Evolutionary conservation across 2,329 filamentous ascomycete genomes (phyloP).

Genomic region (Myriosclerotinia scirpicola): DNA sequence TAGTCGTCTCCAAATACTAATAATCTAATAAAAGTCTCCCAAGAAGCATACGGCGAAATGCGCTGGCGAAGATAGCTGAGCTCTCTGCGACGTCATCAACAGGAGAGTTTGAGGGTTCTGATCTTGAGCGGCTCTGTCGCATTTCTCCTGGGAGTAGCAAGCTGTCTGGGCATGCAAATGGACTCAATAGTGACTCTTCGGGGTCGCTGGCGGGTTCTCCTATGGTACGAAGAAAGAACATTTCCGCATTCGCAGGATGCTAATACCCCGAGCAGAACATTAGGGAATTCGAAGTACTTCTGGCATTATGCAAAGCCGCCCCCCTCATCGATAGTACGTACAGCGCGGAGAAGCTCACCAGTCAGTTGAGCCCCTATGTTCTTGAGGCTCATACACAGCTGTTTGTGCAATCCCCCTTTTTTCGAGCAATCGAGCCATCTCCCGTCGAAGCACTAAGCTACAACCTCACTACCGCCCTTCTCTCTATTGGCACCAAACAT

Average conservation of each 20-base stretch:
- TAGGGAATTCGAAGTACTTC: slow-evolving; percentile 85
- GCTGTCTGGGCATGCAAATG: slow-evolving; percentile 50
- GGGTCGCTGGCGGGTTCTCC: slow-evolving; percentile 54
- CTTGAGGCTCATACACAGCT: slow-evolving; percentile 79
- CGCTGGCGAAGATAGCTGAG: slow-evolving; percentile 64
- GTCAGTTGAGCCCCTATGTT: slow-evolving; percentile 79
- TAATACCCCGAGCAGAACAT: slow-evolving; percentile 60
- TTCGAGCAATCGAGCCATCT: slow-evolving; percentile 79
- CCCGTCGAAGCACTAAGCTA: slow-evolving; percentile 83
- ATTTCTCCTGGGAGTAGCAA: slow-evolving; percentile 53
- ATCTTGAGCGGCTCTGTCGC: slow-evolving; percentile 61
- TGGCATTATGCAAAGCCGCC: slow-evolving; percentile 89
- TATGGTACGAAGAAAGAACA: slow-evolving; percentile 51
- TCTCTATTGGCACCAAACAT: slow-evolving; percentile 77
- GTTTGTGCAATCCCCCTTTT: slow-evolving; percentile 77
- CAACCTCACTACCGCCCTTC: slow-evolving; percentile 74
- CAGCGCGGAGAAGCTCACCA: slow-evolving; percentile 75
- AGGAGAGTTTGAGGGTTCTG: slow-evolving; percentile 59
- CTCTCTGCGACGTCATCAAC: slow-evolving; percentile 57
- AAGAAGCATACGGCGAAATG: slow-evolving; percentile 59
- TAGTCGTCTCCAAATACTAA: slow-evolving; percentile 8
- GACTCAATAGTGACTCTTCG: slow-evolving; percentile 45
- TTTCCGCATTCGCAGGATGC: slow-evolving; percentile 3
- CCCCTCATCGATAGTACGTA: slow-evolving; percentile 68
- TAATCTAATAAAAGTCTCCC: slow-evolving; percentile 38